Conservation (phyloP, 169 alveolate genomes). For the Plasmodium sp. region DNA sequence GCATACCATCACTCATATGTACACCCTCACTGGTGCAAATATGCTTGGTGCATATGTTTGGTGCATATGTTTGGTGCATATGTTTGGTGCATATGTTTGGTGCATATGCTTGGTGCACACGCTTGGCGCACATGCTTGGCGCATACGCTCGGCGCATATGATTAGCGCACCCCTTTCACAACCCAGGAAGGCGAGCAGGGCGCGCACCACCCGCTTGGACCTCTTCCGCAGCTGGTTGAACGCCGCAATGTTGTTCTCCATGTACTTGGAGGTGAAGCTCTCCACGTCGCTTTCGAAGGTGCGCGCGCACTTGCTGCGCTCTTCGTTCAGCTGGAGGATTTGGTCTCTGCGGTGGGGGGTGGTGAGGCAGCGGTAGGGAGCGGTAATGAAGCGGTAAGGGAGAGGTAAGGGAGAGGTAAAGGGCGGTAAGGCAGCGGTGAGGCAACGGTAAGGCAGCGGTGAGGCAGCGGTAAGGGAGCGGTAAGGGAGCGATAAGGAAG, state of each 20-base stretch:
- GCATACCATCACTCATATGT: neutral
- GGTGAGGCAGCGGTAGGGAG: neutral
- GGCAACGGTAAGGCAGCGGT: neutral
- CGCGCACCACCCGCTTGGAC: conserved; percentile 21
- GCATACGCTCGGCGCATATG: too few species aligned
- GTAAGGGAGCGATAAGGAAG: too few species aligned
- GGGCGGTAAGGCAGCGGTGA: neutral
- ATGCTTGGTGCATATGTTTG: too few species aligned
- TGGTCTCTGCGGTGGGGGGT: neutral
- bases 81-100: too few species aligned
- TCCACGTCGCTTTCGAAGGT: conserved; percentile 45
- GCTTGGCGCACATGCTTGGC: too few species aligned
- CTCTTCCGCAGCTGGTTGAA: conserved; percentile 32
- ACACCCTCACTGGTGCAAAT: neutral
- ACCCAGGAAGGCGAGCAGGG: conserved; percentile 5
- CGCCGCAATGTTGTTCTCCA: conserved; percentile 15
- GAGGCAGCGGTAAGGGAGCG: neutral
- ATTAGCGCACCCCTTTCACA: neutral
- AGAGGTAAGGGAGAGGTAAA: neutral
- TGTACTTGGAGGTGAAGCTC: conserved; percentile 18
- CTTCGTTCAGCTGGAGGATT: conserved; percentile 40
- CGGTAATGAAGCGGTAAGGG: neutral
- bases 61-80: too few species aligned
- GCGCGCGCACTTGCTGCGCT: conserved; percentile 32
- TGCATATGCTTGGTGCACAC: too few species aligned